A percentile compares a stretch with the other conserved stretches of the same genome.
phyloP scores from a whole-genome alignment of 225 moss, liverwort and hornwort species.

The Pseudoscleropodium purum region DNA sequence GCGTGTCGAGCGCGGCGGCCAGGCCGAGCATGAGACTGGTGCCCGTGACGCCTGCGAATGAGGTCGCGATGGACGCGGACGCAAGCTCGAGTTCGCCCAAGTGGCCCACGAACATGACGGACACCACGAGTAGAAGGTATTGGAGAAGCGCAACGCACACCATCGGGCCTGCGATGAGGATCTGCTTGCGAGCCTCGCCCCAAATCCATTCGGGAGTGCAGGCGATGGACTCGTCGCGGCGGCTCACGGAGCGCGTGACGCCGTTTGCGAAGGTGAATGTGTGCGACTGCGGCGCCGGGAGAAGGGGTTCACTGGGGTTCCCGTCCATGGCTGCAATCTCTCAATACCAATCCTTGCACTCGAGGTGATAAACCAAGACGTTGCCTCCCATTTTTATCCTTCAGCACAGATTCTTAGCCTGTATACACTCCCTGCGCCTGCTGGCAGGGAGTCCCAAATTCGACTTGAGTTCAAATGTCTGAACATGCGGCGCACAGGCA shows the following conservation, averaged over 20 bases:
- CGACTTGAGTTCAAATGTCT: too few species aligned
- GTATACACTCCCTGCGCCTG: too few species aligned
- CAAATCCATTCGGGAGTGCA: slow-evolving; percentile 36
- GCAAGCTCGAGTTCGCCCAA: slow-evolving; percentile 60
- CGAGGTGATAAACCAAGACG: not conserved
- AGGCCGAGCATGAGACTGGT: slow-evolving; percentile 43
- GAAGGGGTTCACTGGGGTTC: not conserved
- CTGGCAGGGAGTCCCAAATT: too few species aligned
- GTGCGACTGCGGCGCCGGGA: not conserved
- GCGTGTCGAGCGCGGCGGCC: slow-evolving; percentile 61
- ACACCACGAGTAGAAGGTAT: slow-evolving; percentile 37
- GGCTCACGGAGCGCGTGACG: slow-evolving; percentile 15
- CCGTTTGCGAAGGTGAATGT: slow-evolving; percentile 19
- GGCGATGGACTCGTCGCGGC: slow-evolving; percentile 8
- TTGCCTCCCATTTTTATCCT: not conserved
- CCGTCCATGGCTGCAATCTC: not conserved
- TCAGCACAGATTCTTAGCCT: too few species aligned
- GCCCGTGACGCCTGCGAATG: slow-evolving; percentile 54
- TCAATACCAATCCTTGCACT: not conserved
- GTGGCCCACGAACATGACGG: slow-evolving; percentile 81
- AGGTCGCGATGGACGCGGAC: slow-evolving; percentile 52
- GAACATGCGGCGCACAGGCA: too few species aligned
- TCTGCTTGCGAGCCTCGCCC: slow-evolving; percentile 31
- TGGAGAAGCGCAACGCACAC: slow-evolving; percentile 37
- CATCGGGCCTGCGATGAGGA: slow-evolving; percentile 57